Conservation (phyloP, 495 filamentous ascomycete species). For the Margaritispora aquatica region DNA sequence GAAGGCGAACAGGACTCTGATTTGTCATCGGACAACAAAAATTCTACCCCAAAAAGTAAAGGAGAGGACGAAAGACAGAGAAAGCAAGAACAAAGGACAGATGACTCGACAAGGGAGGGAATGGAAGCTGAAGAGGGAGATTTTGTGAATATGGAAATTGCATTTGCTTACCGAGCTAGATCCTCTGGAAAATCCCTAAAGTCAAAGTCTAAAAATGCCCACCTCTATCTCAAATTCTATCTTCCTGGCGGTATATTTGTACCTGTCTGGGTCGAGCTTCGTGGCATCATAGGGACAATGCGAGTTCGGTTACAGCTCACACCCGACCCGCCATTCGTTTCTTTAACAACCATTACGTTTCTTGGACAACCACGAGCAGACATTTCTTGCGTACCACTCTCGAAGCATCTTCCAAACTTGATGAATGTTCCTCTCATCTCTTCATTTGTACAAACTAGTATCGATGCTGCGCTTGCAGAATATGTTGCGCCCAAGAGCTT, state of each 20-base stretch:
- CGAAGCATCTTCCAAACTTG: constrained; percentile 58
- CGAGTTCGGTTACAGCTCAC: constrained; percentile 60
- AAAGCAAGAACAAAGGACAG: constrained; percentile 32
- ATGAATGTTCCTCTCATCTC: constrained; percentile 68
- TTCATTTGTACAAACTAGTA: constrained; percentile 65
- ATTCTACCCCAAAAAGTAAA: constrained; percentile 25
- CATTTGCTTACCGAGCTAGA: constrained; percentile 60
- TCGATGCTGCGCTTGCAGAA: constrained; percentile 62
- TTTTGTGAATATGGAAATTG: constrained; percentile 65
- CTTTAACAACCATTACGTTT: constrained; percentile 62
- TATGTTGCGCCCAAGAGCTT: constrained; percentile 71
- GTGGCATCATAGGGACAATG: constrained; percentile 58
- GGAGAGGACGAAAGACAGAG: no score
- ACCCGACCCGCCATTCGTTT: constrained; percentile 67
- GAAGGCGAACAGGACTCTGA: constrained; percentile 26
- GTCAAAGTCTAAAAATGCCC: constrained; percentile 60
- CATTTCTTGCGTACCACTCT: constrained; percentile 59
- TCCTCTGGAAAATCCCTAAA: constrained; percentile 48
- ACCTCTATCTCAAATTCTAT: constrained; percentile 64
- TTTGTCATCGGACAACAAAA: constrained; percentile 25
- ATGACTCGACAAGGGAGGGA: constrained; percentile 48
- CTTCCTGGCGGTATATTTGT: constrained; percentile 50
- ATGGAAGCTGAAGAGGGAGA: constrained; percentile 71
- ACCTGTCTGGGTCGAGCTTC: constrained; percentile 67
- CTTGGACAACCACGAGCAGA: constrained; percentile 73